Evolutionary conservation across 768 basidiomycete species (phyloP), one percentile per base, ranked within the genome.

Genomic region (Mycena rosella): DNA sequence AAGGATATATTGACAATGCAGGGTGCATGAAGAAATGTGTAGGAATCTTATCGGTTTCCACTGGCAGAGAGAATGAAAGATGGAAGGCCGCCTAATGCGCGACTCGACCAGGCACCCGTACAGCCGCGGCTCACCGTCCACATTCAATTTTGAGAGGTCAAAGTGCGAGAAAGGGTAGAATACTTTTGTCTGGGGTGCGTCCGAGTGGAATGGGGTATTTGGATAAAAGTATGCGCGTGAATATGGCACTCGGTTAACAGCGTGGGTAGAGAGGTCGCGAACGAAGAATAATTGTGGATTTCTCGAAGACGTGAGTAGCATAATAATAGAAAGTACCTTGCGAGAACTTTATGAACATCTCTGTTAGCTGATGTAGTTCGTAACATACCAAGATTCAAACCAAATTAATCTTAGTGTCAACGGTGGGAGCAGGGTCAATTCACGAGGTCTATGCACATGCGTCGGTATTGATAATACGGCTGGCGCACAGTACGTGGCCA

Each of bases 221-320:
- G 54, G 40, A 55, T 36, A 24, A 55, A 55, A 40, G 36, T 3
- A 55, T 40, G 54, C 34, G 42, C 42, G 18, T 44, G 42, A 44
- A n/a, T 3, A 20, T 54, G 34, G 53, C 53, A 36, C 53, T 38
- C 34, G 53, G 34, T 36, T 17, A 55, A 40, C 54, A 38, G 22
- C 54, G 54, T 55, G 36, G 54, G 36, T 55, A 55, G 54, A 55
- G 54, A 55, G 54, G 54, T 40, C 54, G 54, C 54, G 54, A 55
- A 55, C 54, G 24, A 55, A 55, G 54, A 55, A 40, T 55, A 55
- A 55, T 40, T 38, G 36, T 40, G 38, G 36, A 36, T 2, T 55
- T 44, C 42, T 44, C 42, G 42, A 20, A 44, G n/a, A 55, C 54
- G 36, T 55, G 24, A 55, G 54, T 27, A 55, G 36, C 54, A 40